phyloP scores from a whole-genome alignment of 73 alveolate species.

The Paramecium tetraurelia region DNA sequence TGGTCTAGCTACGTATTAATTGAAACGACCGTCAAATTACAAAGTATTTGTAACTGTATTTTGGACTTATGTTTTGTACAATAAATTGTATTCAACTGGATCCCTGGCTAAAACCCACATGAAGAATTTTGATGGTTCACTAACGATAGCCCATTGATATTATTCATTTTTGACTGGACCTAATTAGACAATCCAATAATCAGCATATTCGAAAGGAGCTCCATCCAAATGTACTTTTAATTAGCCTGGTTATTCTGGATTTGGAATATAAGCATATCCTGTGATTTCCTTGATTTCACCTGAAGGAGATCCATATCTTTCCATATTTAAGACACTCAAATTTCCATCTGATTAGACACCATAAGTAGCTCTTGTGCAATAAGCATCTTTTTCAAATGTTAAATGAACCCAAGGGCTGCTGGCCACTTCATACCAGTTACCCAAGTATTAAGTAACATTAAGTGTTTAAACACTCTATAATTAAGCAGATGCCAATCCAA shows the following conservation, averaged over 20 bases:
- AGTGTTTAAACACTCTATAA: background rate
- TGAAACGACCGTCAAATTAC: background rate
- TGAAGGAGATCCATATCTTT: conserved; percentile 30
- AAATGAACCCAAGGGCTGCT: conserved; percentile 40
- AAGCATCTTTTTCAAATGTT: conserved; percentile 35
- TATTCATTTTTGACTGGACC: conserved; percentile 16
- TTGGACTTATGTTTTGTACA: background rate
- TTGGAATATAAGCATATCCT: conserved; percentile 34
- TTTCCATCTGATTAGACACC: conserved; percentile 5
- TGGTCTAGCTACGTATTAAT: conserved; percentile 34
- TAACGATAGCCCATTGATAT: conserved; percentile 38
- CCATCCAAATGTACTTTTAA: conserved; percentile 38
- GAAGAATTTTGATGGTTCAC: conserved; percentile 28
- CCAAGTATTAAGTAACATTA: background rate
- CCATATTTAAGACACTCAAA: background rate
- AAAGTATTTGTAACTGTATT: background rate
- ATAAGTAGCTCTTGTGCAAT: conserved; percentile 30
- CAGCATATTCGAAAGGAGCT: conserved; percentile 14
- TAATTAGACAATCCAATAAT: conserved; percentile 31
- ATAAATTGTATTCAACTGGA: background rate
- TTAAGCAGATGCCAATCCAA: conserved; percentile 1
- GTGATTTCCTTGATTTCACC: background rate
- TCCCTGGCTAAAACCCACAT: conserved; percentile 55
- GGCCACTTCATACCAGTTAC: conserved; percentile 51
- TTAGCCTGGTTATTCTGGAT: conserved; percentile 22